Conservation (phyloP, 1,284 basidiomycete genomes). For the Moesziomyces antarcticus region DNA sequence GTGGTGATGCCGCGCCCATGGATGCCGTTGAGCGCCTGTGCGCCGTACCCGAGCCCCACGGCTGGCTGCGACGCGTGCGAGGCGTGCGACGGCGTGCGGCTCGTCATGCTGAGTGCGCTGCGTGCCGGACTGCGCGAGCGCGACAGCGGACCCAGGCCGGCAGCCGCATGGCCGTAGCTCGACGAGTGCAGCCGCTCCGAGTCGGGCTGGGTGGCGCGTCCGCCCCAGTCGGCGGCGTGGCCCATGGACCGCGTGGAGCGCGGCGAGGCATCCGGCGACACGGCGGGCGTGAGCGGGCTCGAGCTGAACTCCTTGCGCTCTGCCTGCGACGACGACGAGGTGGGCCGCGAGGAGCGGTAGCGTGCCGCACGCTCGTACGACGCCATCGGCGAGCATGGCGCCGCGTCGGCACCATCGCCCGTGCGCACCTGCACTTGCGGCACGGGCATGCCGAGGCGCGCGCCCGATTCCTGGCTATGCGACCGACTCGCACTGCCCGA, state of each 20-base stretch:
- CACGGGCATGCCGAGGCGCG: background rate
- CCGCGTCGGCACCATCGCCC: conserved; percentile 7
- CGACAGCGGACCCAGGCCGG: conserved; percentile 13
- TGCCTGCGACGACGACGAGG: conserved; percentile 14
- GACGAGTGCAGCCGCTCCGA: conserved; percentile 31
- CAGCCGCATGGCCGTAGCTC: conserved; percentile 15
- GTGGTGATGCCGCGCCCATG: conserved; percentile 62
- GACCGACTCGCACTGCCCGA: conserved; percentile 21
- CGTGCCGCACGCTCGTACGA: conserved; percentile 27
- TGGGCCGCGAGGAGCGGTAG: conserved; percentile 4
- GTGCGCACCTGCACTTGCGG: conserved; percentile 7
- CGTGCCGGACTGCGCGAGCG: conserved; percentile 38
- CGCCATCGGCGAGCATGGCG: conserved; percentile 10
- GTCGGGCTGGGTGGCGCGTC: conserved; percentile 14
- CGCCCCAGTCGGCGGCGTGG: conserved; percentile 29
- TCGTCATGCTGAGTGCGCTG: conserved; percentile 32
- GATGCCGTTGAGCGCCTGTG: conserved; percentile 39
- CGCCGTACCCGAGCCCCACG: background rate
- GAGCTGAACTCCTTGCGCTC: conserved; percentile 22
- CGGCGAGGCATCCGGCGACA: conserved; percentile 35
- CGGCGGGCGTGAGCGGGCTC: conserved; percentile 22
- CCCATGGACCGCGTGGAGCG: conserved; percentile 31
- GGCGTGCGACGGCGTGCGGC: conserved; percentile 32
- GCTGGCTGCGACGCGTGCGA: conserved; percentile 33
- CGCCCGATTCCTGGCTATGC: conserved; percentile 30